Percentiles rank a stretch among this genome's conserved stretches.
Evolutionary conservation across 345 rosid genomes (phyloP).

Genomic region (Crucihimalaya himalaica): DNA sequence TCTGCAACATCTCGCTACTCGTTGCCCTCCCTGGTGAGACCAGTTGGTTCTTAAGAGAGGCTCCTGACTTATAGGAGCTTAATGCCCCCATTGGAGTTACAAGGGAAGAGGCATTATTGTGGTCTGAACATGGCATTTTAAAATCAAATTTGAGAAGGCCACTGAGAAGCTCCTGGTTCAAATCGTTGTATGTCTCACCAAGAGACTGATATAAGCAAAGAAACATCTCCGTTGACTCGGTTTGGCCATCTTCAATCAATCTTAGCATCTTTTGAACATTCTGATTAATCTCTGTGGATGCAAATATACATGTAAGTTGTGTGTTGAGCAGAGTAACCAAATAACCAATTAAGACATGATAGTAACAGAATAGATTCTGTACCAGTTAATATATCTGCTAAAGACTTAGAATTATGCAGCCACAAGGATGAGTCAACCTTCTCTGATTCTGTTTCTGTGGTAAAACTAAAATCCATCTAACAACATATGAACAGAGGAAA

Average conservation of each 20-base stretch:
- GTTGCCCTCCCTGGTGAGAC: constrained; percentile 32
- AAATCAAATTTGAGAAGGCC: constrained; percentile 13
- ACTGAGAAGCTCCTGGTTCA: constrained; percentile 31
- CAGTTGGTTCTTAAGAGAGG: constrained; percentile 47
- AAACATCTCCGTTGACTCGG: constrained; percentile 6
- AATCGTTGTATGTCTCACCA: constrained; percentile 28
- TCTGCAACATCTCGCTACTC: constrained; percentile 41
- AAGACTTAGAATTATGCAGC: constrained; percentile 50
- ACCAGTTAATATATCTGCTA: constrained; percentile 60
- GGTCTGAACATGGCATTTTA: constrained; percentile 41
- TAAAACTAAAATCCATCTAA: constrained; percentile 28
- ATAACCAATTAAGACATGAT: neutral
- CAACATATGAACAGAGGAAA: neutral
- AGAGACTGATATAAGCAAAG: constrained; percentile 38
- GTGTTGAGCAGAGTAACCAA: neutral
- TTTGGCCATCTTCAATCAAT: constrained; percentile 3
- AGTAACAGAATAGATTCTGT: neutral
- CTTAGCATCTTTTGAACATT: constrained; percentile 21
- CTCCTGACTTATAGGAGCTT: constrained; percentile 40
- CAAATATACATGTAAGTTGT: neutral
- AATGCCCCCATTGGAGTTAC: constrained; percentile 37
- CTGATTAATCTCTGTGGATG: constrained; percentile 24
- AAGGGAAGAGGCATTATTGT: constrained; percentile 37
- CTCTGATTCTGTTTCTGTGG: constrained; percentile 12
- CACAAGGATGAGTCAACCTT: constrained; percentile 30